A percentile compares a stretch with the other conserved stretches of the same genome.
Evolutionary conservation across 2,329 filamentous ascomycete genomes (phyloP).

Genomic region (Orbilia ellipsospora): DNA sequence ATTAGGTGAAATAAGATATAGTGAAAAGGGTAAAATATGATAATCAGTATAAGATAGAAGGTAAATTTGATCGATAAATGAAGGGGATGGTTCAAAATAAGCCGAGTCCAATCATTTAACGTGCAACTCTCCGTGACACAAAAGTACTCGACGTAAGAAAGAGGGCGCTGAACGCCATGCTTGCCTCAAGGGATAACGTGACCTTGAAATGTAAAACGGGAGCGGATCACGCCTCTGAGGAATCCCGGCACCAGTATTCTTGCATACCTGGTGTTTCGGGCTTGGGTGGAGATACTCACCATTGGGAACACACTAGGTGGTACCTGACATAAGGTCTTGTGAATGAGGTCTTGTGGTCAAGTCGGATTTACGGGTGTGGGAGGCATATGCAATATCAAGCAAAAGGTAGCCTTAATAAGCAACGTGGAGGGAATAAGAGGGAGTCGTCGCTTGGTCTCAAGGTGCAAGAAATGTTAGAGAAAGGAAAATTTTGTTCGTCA

Average conservation of each 20-base stretch:
- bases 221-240: conserved; percentile 41
- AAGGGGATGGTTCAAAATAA: conserved; percentile 18
- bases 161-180: conserved; percentile 33
- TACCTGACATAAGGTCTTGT: conserved; percentile 56
- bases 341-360: conserved; percentile 55
- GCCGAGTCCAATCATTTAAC: conserved; percentile 37
- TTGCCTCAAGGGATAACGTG: conserved; percentile 48
- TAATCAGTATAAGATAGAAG: conserved; percentile 45
- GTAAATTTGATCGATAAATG: conserved; percentile 44
- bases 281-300: conserved; percentile 42
- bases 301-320: conserved; percentile 43
- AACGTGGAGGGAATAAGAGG: conserved; percentile 38
- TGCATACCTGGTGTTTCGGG: conserved; percentile 29
- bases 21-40: conserved; percentile 34
- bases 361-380: conserved; percentile 53
- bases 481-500: conserved; percentile 26
- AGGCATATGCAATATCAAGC: conserved; percentile 55
- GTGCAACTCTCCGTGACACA: conserved; percentile 35
- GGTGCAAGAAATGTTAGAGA: conserved; percentile 20
- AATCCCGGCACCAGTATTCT: conserved; percentile 29
- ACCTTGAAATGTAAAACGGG: conserved; percentile 40
- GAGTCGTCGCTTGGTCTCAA: conserved; percentile 36
- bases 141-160: conserved; percentile 17
- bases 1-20: conserved; percentile 43
- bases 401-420: conserved; percentile 50